Conservation (phyloP, 1,284 basidiomycete genomes). For the Ustilago crameri region DNA sequence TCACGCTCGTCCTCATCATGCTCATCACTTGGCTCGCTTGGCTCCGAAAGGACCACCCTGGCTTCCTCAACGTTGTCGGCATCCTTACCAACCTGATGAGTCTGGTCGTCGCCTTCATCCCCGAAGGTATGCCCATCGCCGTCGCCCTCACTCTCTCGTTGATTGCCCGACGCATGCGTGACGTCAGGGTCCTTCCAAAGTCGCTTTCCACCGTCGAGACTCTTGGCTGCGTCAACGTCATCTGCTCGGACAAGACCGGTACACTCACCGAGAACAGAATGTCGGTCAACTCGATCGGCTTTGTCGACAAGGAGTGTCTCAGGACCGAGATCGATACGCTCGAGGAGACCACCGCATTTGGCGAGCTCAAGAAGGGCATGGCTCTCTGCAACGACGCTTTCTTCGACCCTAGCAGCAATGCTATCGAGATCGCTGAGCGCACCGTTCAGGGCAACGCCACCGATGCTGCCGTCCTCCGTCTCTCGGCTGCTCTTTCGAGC, state of each 20-base stretch:
- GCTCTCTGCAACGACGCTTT: constrained; percentile 76
- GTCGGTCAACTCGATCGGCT: constrained; percentile 69
- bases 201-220: constrained; percentile 77
- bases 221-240: constrained; percentile 75
- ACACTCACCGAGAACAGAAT: constrained; percentile 76
- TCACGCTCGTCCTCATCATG: constrained; percentile 71
- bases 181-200: constrained; percentile 76
- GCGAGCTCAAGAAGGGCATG: constrained; percentile 69
- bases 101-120: constrained; percentile 77
- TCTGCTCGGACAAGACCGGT: constrained; percentile 81
- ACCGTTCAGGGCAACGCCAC: constrained; percentile 76
- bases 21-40: constrained; percentile 73
- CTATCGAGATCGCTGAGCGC: constrained; percentile 50
- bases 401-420: constrained; percentile 70
- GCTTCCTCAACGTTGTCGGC: constrained; percentile 74
- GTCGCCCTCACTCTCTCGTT: constrained; percentile 78
- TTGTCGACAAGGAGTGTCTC: constrained; percentile 65
- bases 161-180: constrained; percentile 78
- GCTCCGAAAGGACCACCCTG: constrained; percentile 72
- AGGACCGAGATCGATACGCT: constrained; percentile 32
- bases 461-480: constrained; percentile 75
- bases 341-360: constrained; percentile 34
- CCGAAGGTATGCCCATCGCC: constrained; percentile 76
- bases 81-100: constrained; percentile 74
- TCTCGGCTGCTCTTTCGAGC: constrained; percentile 72